Conservation (phyloP, 805 yeast genomes). For the Metschnikowia kofuensis region DNA sequence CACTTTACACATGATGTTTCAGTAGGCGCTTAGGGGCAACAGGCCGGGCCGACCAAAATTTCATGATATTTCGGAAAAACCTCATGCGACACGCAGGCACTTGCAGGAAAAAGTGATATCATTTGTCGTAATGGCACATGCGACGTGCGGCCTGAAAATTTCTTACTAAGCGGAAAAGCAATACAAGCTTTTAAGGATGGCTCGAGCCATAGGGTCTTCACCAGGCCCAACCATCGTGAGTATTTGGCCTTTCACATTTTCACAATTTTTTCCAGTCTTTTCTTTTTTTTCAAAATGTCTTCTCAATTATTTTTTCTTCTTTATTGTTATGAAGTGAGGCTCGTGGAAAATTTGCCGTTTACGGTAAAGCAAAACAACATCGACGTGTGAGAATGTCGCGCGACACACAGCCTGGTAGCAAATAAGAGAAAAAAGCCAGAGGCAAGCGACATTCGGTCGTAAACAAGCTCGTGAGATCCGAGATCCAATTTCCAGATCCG, state of each 20-base stretch:
- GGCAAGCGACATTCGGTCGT: neutral
- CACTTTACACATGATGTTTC: neutral
- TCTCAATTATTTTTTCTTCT: too few species aligned
- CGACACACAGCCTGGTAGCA: neutral
- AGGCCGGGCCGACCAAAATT: neutral
- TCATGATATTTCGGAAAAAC: constrained; percentile 1
- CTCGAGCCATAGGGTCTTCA: too few species aligned
- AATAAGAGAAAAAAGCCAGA: neutral
- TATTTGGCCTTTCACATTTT: too few species aligned
- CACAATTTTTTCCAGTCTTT: too few species aligned
- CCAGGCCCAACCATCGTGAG: too few species aligned
- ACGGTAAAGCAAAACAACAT: neutral
- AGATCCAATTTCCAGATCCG: neutral
- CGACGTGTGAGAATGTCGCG: constrained; percentile 1
- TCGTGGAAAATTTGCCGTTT: neutral
- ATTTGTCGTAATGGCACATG: neutral
- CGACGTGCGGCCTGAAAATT: neutral
- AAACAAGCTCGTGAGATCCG: neutral
- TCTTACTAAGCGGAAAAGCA: neutral
- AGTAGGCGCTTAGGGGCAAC: neutral
- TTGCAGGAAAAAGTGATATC: neutral
- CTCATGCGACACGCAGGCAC: constrained; percentile 1
- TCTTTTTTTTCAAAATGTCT: too few species aligned
- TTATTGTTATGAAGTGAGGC: too few species aligned
- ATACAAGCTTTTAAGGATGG: neutral